These are phyloP conservation scores for Trypanosoma melophagium DNA, from an alignment of 208 protist genomes.

Conservation along the genomic window DNA sequence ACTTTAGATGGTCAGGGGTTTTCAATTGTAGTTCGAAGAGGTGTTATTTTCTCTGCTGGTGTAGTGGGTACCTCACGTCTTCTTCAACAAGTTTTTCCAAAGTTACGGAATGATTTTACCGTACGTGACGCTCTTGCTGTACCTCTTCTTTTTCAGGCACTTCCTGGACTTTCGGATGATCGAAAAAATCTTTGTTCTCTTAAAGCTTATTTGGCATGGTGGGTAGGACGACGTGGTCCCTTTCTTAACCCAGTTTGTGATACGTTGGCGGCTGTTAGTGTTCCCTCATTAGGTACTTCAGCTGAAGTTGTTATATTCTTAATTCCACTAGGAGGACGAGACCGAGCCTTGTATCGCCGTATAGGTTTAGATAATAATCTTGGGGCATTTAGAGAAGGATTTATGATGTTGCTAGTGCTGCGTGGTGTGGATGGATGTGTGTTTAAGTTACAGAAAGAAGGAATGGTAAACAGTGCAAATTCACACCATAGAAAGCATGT, in stretches of 20 bases:
- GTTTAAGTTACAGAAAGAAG: constrained; percentile 7
- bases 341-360: constrained; percentile 39
- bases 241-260: constrained; percentile 55
- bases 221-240: constrained; percentile 47
- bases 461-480: background rate
- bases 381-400: constrained; percentile 52
- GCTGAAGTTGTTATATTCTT: constrained; percentile 58
- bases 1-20: background rate
- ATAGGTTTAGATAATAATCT: constrained; percentile 70
- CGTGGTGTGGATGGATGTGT: constrained; percentile 37
- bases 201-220: constrained; percentile 36
- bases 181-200: constrained; percentile 36
- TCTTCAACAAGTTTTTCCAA: constrained; percentile 31
- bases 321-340: constrained; percentile 67
- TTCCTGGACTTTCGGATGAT: constrained; percentile 48
- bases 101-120: constrained; percentile 8
- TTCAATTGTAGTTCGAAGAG: constrained; percentile 22
- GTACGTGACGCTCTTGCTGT: constrained; percentile 68
- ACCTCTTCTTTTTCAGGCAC: constrained; percentile 23
- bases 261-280: constrained; percentile 40
- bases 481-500: background rate
- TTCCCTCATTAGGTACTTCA: constrained; percentile 36
- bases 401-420: constrained; percentile 62
- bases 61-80: constrained; percentile 50
- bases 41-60: constrained; percentile 62